Conservation (phyloP, 805 yeast species). For the Starmera dryadoides region DNA sequence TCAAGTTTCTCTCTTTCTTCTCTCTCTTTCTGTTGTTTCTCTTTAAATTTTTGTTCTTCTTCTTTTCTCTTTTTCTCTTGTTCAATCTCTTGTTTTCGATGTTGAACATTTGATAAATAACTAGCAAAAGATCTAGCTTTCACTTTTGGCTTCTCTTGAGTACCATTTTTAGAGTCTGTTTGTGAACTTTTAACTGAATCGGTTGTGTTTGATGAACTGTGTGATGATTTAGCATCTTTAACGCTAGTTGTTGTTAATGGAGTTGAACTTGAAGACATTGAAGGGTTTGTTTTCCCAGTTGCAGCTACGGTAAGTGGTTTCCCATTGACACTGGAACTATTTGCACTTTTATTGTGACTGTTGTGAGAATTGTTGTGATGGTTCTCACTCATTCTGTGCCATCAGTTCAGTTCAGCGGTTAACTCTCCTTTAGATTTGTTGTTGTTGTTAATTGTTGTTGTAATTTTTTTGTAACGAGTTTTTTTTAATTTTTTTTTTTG, state of each 20-base stretch:
- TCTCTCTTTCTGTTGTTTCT: not conserved
- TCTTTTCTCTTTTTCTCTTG: not conserved
- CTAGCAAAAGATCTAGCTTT: conserved; percentile 23
- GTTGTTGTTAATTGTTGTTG: too few relatives aligned
- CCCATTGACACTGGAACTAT: not conserved
- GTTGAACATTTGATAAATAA: conserved; percentile 22
- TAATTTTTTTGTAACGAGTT: too few relatives aligned
- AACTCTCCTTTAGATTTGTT: not conserved
- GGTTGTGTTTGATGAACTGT: too few relatives aligned
- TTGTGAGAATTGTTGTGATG: too few relatives aligned
- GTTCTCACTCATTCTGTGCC: not conserved
- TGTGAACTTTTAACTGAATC: too few relatives aligned
- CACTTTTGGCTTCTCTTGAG: not conserved
- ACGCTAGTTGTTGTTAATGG: too few relatives aligned
- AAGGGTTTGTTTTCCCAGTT: too few relatives aligned
- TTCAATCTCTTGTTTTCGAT: conserved; percentile 20
- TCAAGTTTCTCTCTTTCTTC: not conserved
- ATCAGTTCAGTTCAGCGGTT: not conserved
- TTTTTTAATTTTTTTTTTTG: too few relatives aligned
- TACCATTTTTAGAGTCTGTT: too few relatives aligned
- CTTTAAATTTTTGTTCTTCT: not conserved
- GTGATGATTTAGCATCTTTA: too few relatives aligned
- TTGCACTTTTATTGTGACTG: not conserved
- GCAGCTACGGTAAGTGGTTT: too few relatives aligned
- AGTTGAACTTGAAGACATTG: not conserved